Percentiles rank a stretch among this genome's conserved stretches.
phyloP scores from a whole-genome alignment of 2,329 filamentous ascomycete genomes.

The Arthroderma uncinatum region DNA sequence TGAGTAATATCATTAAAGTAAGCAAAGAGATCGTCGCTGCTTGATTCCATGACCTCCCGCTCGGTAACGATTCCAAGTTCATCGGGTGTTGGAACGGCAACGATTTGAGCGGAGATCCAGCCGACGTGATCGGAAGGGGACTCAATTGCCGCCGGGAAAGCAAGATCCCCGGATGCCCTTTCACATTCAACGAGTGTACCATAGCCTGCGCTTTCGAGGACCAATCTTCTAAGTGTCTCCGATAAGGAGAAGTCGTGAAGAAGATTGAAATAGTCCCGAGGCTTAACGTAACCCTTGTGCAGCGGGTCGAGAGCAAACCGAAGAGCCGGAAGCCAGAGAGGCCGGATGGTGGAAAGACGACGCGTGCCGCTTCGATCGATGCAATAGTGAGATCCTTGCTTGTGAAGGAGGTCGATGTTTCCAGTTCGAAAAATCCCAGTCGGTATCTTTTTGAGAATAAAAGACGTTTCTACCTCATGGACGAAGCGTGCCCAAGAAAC shows the following conservation, averaged over 20 bases:
- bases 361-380: conserved; percentile 14
- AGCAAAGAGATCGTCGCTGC: conserved; percentile 12
- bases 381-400: conserved; percentile 13
- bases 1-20: conserved; percentile 13
- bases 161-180: conserved; percentile 12
- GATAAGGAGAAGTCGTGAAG: conserved; percentile 13
- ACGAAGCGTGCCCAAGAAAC: conserved; percentile 7
- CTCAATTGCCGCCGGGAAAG: conserved; percentile 13
- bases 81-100: conserved; percentile 13
- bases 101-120: conserved; percentile 14
- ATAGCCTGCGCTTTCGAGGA: conserved; percentile 14
- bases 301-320: conserved; percentile 14
- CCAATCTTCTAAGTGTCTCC: conserved; percentile 13
- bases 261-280: conserved; percentile 14
- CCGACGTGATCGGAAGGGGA: conserved; percentile 14
- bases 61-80: conserved; percentile 14
- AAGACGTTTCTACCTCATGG: background rate
- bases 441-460: conserved; percentile 10
- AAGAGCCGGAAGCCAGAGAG: conserved; percentile 15
- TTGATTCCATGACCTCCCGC: conserved; percentile 13
- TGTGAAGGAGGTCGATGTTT: conserved; percentile 12
- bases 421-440: conserved; percentile 13
- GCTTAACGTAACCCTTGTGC: conserved; percentile 15
- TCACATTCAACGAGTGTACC: conserved; percentile 15
- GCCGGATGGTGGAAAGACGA: conserved; percentile 13